These are phyloP conservation scores for Aspergillus homomorphus DNA, from an alignment of 495 filamentous ascomycete genomes.

Conservation along the genomic window DNA sequence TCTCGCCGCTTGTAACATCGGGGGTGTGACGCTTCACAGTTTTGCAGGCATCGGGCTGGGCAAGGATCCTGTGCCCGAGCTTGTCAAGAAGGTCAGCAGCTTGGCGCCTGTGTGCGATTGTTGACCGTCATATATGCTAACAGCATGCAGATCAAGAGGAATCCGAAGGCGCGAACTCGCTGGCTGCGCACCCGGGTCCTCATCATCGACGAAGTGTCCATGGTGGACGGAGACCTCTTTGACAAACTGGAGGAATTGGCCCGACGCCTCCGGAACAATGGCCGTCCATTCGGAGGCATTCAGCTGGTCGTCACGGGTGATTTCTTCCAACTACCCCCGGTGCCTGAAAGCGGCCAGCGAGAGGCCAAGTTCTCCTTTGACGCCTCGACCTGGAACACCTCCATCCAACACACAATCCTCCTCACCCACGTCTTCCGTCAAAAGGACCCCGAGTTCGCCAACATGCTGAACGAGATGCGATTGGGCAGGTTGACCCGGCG, in stretches of 20 bases:
- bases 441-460: slow-evolving; percentile 85
- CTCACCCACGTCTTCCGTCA: slow-evolving; percentile 96
- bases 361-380: slow-evolving; percentile 88
- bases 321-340: slow-evolving; percentile 95
- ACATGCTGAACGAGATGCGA: slow-evolving; percentile 97
- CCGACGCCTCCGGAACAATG: slow-evolving; percentile 77
- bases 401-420: slow-evolving; percentile 92
- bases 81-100: slow-evolving; percentile 68
- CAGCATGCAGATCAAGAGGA: slow-evolving; percentile 63
- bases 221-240: slow-evolving; percentile 96
- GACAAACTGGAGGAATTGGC: slow-evolving; percentile 93
- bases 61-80: slow-evolving; percentile 76
- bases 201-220: slow-evolving; percentile 93
- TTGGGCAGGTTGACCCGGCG: slow-evolving; percentile 70
- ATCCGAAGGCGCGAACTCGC: slow-evolving; percentile 79
- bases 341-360: slow-evolving; percentile 68
- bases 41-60: slow-evolving; percentile 94
- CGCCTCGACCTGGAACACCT: slow-evolving; percentile 84
- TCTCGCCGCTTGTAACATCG: slow-evolving; percentile 94
- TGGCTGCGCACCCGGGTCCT: slow-evolving; percentile 87
- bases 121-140: slow-evolving; percentile 11
- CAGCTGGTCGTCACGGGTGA: slow-evolving; percentile 95
- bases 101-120: too few relatives aligned
- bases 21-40: slow-evolving; percentile 91
- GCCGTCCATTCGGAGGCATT: slow-evolving; percentile 90